phyloP scores from a whole-genome alignment of 2,329 filamentous ascomycete species.

The Emericellopsis atlantica region DNA sequence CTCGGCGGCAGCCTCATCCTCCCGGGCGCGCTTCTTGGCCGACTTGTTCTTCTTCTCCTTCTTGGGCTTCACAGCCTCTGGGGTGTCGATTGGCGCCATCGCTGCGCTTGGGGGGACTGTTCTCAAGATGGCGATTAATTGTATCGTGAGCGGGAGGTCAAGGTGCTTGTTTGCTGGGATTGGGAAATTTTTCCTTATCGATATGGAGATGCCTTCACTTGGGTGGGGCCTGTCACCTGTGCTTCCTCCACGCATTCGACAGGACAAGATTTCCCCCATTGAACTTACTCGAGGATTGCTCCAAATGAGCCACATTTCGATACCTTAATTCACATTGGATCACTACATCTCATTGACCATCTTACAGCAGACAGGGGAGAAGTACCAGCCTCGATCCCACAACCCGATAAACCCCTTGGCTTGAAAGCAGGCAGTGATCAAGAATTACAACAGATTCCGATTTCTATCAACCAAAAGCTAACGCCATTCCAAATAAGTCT shows the following conservation, averaged over 20 bases:
- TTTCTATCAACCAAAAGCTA: no score
- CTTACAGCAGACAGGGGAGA: no score
- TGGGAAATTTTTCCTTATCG: conserved; percentile 2
- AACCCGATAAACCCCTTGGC: no score
- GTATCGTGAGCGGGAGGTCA: not conserved
- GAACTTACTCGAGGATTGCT: no score
- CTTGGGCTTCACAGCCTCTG: conserved; percentile 19
- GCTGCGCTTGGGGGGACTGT: not conserved
- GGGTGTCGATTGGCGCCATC: conserved; percentile 20
- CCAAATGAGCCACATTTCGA: no score
- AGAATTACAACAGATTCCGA: no score
- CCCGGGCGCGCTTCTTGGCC: conserved; percentile 31
- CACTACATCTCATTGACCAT: no score
- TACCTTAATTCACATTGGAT: no score
- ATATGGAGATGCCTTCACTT: not conserved
- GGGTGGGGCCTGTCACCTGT: not conserved
- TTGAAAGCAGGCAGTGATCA: no score
- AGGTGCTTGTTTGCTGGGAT: not conserved
- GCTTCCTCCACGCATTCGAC: not conserved
- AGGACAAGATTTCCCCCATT: no score
- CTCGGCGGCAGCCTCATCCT: conserved; percentile 25
- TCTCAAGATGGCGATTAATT: not conserved
- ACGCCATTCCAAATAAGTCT: no score
- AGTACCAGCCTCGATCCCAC: no score
- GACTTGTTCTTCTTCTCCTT: conserved; percentile 25